Conservation (phyloP, 805 yeast species). For the Candida ovalis region DNA sequence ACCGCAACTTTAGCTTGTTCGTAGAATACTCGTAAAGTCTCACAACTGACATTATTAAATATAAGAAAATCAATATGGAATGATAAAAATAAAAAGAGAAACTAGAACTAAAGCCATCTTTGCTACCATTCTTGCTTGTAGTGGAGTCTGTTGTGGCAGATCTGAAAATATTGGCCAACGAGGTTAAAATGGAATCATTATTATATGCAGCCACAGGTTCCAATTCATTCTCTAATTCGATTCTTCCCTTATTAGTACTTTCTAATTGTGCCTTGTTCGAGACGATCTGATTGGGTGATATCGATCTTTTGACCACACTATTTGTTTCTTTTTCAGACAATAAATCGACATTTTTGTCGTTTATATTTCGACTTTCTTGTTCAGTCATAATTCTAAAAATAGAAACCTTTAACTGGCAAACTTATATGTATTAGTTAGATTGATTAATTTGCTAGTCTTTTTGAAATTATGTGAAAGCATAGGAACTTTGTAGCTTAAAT, state of each 20-base stretch:
- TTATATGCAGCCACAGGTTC: constrained; percentile 18
- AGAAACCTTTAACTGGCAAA: neutral
- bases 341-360: neutral
- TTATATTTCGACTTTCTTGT: neutral
- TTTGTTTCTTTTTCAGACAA: neutral
- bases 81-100: constrained; percentile 40
- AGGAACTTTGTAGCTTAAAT: too few species aligned
- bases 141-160: constrained; percentile 9
- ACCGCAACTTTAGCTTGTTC: constrained; percentile 51
- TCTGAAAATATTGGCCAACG: constrained; percentile 18
- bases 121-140: constrained; percentile 1
- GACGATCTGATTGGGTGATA: neutral
- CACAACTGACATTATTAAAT: constrained; percentile 51
- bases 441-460: too few species aligned
- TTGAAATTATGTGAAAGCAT: too few species aligned
- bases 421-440: too few species aligned
- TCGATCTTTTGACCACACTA: neutral
- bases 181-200: constrained; percentile 14
- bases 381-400: neutral
- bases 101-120: neutral
- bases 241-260: constrained; percentile 2
- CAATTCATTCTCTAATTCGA: neutral
- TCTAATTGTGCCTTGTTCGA: neutral
- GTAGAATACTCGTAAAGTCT: constrained; percentile 50
- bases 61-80: constrained; percentile 46